Evolutionary conservation across 352 stramenopile genomes (phyloP), one percentile per base, ranked within the genome.

Genomic region (Blastocystis sp.): DNA sequence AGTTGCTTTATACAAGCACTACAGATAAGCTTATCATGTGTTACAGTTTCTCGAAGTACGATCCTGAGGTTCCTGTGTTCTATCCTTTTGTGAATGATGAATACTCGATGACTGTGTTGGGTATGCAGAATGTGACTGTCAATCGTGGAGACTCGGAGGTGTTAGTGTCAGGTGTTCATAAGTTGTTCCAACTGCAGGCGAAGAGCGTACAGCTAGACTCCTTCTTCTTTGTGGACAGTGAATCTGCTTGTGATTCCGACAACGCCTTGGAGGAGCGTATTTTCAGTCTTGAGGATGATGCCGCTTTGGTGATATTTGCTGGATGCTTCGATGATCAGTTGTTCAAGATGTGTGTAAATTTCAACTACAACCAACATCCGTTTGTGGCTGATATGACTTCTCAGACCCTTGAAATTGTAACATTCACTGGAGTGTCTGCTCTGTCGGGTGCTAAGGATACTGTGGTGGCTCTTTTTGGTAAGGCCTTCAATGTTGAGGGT

Each of bases 261-360:
- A 66, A 69, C 33, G 53, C 53, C 15, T 51, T 84, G 42, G 73
- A 84, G 22, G 53, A 19, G 1, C 73, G 73, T 44, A n/a, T 66
- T 35, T 84, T 84, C 73, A 27, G 15, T 22, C 19, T 84, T 44
- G 24, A 58, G 51, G 27, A 66, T 4, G n/a, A 66, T 37, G 37
- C 15, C 1, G 73, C 73, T 3, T 40, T 84, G 73, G 73, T 84
- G 17, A 9, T 84, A 13, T 84, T 54, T 30, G 73, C 73, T 5
- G 73, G 73, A 13, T 84, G 73, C 24, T 84, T 68, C 73, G 44
- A 64, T 44, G n/a, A 84, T 33, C 51, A 53, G 53, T 24, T 42
- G 11, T 84, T 68, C 73, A 53, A 56, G n/a, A 84, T 84, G 73
- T 84, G 73, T 37, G 73, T 84, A 33, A 69, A 84, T 51, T 84